phyloP scores from a whole-genome alignment of 2,329 filamentous ascomycete species.

The Apiospora rasikravindrae region DNA sequence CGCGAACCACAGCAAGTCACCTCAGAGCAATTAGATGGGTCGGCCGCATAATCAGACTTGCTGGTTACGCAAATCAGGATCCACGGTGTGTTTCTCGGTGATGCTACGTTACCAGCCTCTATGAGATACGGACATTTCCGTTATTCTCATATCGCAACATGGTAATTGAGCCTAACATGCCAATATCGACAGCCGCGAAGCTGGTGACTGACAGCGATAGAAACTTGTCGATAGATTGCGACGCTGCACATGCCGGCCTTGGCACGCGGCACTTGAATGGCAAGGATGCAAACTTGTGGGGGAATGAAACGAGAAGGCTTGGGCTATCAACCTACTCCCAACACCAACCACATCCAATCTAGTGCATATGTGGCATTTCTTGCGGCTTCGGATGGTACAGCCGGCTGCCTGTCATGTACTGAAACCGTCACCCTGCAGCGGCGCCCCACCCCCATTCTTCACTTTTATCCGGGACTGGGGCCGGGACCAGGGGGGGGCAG shows the following conservation, averaged over 20 bases:
- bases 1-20: too few species aligned
- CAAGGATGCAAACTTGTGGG: not conserved
- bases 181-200: not conserved
- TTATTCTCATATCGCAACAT: not conserved
- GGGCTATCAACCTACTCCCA: not conserved
- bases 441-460: not conserved
- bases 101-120: not conserved
- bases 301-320: not conserved
- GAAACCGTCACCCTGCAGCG: constrained; percentile 7
- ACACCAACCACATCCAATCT: not conserved
- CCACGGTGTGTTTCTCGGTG: too few species aligned
- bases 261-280: not conserved
- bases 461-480: not conserved
- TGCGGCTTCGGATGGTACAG: constrained; percentile 1
- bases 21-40: too few species aligned
- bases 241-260: not conserved
- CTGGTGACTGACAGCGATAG: not conserved
- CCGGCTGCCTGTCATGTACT: not conserved
- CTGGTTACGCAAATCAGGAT: not conserved
- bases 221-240: not conserved
- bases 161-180: not conserved
- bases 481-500: not conserved
- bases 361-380: not conserved
- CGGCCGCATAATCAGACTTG: not conserved
- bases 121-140: not conserved